Evolutionary conservation across 2,329 filamentous ascomycete genomes (phyloP).

Genomic region (Xylariaceae sp.): DNA sequence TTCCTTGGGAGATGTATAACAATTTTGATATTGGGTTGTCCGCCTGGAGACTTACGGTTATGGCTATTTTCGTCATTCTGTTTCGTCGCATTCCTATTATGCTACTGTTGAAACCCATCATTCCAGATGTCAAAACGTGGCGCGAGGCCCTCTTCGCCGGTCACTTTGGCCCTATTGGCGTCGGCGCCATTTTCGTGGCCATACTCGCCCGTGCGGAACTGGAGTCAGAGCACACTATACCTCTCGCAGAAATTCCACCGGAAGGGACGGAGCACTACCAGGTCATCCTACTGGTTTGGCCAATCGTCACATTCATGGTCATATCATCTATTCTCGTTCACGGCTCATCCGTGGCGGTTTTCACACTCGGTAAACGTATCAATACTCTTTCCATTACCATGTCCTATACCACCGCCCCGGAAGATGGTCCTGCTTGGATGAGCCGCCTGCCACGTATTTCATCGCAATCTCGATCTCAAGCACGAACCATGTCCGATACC

Average conservation of each 20-base stretch:
- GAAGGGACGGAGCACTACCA: slow-evolving; percentile 63
- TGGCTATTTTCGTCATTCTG: slow-evolving; percentile 90
- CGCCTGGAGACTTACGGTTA: slow-evolving; percentile 91
- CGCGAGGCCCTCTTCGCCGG: slow-evolving; percentile 95
- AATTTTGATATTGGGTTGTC: slow-evolving; percentile 72
- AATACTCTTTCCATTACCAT: slow-evolving; percentile 94
- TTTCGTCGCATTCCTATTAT: slow-evolving; percentile 97
- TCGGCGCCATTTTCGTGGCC: slow-evolving; percentile 93
- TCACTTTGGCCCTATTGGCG: slow-evolving; percentile 96
- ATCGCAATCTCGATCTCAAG: slow-evolving; percentile 76
- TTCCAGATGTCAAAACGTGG: slow-evolving; percentile 98
- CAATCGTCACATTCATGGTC: slow-evolving; percentile 91
- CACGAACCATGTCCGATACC: slow-evolving; percentile 81
- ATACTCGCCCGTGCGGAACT: slow-evolving; percentile 93
- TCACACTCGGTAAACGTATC: slow-evolving; percentile 96
- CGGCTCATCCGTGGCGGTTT: slow-evolving; percentile 97
- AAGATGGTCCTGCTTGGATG: slow-evolving; percentile 94
- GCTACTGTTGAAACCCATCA: slow-evolving; percentile 86
- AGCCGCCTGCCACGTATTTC: slow-evolving; percentile 79
- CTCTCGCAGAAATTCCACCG: slow-evolving; percentile 67
- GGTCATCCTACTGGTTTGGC: slow-evolving; percentile 89
- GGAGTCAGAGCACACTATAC: slow-evolving; percentile 77
- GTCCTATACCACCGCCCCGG: slow-evolving; percentile 90
- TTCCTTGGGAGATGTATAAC: slow-evolving; percentile 95
- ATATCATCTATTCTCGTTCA: slow-evolving; percentile 94